These are phyloP conservation scores for Solanum dulcamara DNA, from an alignment of 257 asterid species.

Conservation along the genomic window DNA sequence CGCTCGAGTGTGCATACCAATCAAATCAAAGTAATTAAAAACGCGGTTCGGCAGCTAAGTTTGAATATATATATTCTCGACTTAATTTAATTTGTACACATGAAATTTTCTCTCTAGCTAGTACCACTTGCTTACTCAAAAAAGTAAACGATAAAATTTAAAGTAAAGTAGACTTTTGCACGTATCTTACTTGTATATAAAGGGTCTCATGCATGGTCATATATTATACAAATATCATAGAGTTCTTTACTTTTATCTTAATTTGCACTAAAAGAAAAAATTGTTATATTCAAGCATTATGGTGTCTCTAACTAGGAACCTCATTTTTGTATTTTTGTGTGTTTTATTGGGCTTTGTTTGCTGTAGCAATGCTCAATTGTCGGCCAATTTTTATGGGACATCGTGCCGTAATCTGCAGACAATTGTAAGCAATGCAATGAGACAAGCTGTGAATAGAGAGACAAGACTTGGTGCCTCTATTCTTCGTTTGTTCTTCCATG, in stretches of 20 bases:
- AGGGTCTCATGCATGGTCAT: background rate
- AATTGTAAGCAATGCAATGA: slow-evolving; percentile 29
- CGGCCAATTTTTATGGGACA: slow-evolving; percentile 29
- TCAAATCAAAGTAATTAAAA: background rate
- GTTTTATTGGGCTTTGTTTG: background rate
- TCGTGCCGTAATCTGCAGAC: slow-evolving; percentile 30
- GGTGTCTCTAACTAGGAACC: background rate
- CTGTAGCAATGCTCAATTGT: slow-evolving; percentile 34
- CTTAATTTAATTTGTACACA: background rate
- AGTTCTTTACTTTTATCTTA: background rate
- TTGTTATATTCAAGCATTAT: background rate
- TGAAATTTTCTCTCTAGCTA: background rate
- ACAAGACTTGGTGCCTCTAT: slow-evolving; percentile 40
- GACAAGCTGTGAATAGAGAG: slow-evolving; percentile 32
- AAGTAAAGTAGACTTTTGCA: background rate
- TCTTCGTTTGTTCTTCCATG: slow-evolving; percentile 60
- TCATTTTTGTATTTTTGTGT: background rate
- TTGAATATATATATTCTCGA: background rate
- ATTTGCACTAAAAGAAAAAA: background rate
- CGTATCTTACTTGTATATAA: background rate
- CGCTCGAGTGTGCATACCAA: background rate
- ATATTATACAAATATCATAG: background rate
- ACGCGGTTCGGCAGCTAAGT: background rate
- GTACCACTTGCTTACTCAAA: background rate
- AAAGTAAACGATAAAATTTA: background rate